A percentile compares a stretch with the other conserved stretches of the same genome.
These are phyloP conservation scores for Metarhizium guizhouense DNA, from an alignment of 2,329 filamentous ascomycete species.

Conservation along the genomic window DNA sequence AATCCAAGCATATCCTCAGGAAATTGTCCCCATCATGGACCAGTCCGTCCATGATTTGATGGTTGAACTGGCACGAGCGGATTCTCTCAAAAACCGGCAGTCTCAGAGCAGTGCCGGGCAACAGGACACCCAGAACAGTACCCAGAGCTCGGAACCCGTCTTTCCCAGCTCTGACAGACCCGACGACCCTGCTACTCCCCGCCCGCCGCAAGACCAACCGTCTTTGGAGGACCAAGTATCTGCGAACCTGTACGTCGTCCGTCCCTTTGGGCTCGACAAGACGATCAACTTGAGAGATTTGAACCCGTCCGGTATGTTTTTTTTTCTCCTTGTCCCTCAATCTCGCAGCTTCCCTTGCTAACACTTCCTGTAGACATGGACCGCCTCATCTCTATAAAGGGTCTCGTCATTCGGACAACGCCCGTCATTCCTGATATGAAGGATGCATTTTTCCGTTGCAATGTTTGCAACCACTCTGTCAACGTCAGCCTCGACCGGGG, in stretches of 20 bases:
- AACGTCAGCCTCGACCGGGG: constrained; percentile 89
- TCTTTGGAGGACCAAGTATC: constrained; percentile 75
- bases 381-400: constrained; percentile 89
- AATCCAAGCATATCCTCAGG: constrained; percentile 84
- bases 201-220: constrained; percentile 34
- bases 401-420: constrained; percentile 88
- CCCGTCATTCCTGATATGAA: constrained; percentile 99
- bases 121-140: constrained; percentile 33
- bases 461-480: constrained; percentile 83
- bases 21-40: constrained; percentile 96
- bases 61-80: constrained; percentile 76
- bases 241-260: constrained; percentile 70
- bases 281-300: constrained; percentile 88
- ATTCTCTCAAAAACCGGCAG: constrained; percentile 60
- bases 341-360: not conserved
- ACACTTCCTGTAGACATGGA: constrained; percentile 63
- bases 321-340: not conserved
- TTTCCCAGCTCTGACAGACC: constrained; percentile 71
- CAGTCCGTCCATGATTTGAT: constrained; percentile 88
- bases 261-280: constrained; percentile 80
- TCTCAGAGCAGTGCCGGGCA: constrained; percentile 48
- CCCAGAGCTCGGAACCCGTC: constrained; percentile 63
- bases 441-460: constrained; percentile 94
- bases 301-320: constrained; percentile 63
- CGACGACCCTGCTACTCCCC: constrained; percentile 32